Base-by-base conservation (phyloP, 2,329 filamentous ascomycete species). In the Lasiodiplodia citricola region DNA sequence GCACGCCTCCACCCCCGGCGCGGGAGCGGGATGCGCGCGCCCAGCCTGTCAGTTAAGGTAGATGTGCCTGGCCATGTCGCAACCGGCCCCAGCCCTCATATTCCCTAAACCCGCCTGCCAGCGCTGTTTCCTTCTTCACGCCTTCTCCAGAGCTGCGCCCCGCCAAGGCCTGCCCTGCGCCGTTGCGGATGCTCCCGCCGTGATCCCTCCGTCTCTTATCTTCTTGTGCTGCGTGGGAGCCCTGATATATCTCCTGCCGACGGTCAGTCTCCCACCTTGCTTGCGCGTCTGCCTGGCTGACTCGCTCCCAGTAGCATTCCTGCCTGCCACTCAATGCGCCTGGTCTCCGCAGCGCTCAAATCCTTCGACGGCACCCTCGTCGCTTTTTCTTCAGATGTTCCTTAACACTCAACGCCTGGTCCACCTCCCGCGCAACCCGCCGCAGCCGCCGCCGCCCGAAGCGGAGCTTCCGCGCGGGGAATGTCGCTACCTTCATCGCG, bases 381-480 rank as follows among this genome's bases (percentile, higher is more conserved):
- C 68, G 8, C 28, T 35, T 50, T 56, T 21, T 63, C 31, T 55
- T 44, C 62, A 38, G 55, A 69, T 69, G 68, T 69, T 67, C 68
- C 56, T 50, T 68, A 69, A 69, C 52, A 47, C 57, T 4, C 68
- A 69, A 31, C 55, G 57, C 8, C 57, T 65, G 68, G 56, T 58
- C 23, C 52, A 63, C 35, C 68, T 67, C 35, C 60, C 54, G 57
- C 68, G 64, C 65, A 66, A 60, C 67, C 63, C 62, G 35, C 56
- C 63, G 68, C 47, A 52, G 52, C 57, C 63, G 68, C 47, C 62
- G 52, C 57, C 67, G 52, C 47, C 56, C 67, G 75, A 79, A 21
- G 70, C 74, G 38, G 77, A 75, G 66, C 73, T 80, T 28, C 79
- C 79, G 21, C 78, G 78, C 14, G 79, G 79, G 73, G 79, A 80